Percentiles rank a stretch among this genome's conserved stretches.
Evolutionary conservation across 164 flowering plant species (phyloP).

Genomic region (Stephania japonica): DNA sequence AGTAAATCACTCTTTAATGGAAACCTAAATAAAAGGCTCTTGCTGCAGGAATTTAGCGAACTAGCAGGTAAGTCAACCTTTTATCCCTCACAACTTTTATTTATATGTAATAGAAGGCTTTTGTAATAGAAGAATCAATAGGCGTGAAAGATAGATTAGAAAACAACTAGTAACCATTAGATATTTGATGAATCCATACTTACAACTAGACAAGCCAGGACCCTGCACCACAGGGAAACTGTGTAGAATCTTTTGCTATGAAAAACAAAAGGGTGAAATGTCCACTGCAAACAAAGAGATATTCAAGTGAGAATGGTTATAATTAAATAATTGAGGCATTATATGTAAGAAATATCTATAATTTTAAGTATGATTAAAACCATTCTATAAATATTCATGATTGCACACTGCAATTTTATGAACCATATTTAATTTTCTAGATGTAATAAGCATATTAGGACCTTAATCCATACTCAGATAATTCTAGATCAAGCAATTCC

Average conservation of each 20-base stretch:
- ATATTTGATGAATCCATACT: constrained; percentile 26
- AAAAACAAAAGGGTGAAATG: constrained; percentile 87
- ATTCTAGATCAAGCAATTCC: too few relatives aligned
- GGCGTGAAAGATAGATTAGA: neutral
- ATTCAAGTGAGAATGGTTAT: constrained; percentile 2
- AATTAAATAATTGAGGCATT: neutral
- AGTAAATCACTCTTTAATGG: neutral
- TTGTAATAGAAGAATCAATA: neutral
- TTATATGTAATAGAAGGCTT: neutral
- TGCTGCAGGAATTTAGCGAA: neutral
- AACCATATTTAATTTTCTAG: neutral
- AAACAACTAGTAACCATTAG: neutral
- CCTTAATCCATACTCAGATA: too few relatives aligned
- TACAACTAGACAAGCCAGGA: constrained; percentile 92
- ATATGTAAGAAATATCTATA: neutral
- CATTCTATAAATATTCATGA: neutral
- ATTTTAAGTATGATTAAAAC: neutral
- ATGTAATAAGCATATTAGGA: neutral
- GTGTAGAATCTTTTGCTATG: constrained; percentile 94
- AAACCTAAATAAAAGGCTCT: neutral
- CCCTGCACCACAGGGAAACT: constrained; percentile 93
- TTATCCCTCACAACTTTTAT: neutral
- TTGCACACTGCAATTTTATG: neutral
- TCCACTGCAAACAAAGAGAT: constrained; percentile 69
- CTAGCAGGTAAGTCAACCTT: too few relatives aligned